Evolutionary conservation across 2,329 filamentous ascomycete genomes (phyloP).

Genomic region (Colletotrichum truncatum): DNA sequence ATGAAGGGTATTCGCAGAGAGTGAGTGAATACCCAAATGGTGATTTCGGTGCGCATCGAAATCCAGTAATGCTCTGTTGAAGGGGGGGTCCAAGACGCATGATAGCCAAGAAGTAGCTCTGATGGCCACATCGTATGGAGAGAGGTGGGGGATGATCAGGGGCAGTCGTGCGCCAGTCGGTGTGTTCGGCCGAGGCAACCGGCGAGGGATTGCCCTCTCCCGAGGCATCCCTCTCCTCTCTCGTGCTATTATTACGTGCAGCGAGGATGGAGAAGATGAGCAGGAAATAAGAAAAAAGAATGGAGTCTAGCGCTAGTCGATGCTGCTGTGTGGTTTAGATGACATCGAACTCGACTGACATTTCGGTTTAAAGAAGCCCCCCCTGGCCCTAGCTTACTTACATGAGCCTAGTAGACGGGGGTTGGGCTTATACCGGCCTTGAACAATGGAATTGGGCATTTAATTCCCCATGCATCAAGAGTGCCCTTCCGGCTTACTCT

Average conservation of each 20-base stretch:
- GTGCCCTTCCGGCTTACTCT: neutral
- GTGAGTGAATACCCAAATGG: too few relatives aligned
- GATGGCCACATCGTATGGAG: too few relatives aligned
- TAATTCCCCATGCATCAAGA: neutral
- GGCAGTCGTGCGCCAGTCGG: neutral
- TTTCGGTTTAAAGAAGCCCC: neutral
- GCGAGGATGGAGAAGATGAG: conserved; percentile 15
- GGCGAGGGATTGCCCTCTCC: neutral
- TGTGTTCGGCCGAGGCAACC: conserved; percentile 11
- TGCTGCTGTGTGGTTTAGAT: conserved; percentile 1
- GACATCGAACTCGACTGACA: conserved; percentile 27
- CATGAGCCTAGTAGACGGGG: conserved; percentile 6
- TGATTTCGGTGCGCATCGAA: neutral
- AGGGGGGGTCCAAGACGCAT: neutral
- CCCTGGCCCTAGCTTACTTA: neutral
- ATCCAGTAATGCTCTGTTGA: neutral
- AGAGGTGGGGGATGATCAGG: neutral
- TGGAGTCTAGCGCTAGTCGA: neutral
- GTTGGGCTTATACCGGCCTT: neutral
- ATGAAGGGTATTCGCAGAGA: neutral
- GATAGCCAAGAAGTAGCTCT: neutral
- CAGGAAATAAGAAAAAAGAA: conserved; percentile 17
- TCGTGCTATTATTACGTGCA: conserved; percentile 17
- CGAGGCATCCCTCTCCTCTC: conserved; percentile 2
- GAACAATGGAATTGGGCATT: neutral